Base-by-base conservation (phyloP, 148 eudicot species). In the Nepenthes mirabilis region DNA sequence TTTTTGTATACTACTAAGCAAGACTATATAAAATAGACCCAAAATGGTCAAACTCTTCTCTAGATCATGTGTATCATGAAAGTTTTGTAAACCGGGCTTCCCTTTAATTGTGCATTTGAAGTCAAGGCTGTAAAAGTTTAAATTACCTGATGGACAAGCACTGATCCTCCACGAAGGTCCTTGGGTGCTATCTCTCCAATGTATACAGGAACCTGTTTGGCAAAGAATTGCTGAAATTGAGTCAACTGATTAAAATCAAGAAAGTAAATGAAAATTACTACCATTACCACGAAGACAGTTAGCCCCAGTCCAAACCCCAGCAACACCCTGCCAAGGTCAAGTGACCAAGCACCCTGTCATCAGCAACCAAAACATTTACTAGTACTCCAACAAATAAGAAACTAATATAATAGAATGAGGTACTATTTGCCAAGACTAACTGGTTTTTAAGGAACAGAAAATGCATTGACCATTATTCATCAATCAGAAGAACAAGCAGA, bases 291-390 rank as follows among this genome's bases (percentile, higher is more conserved):
- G 52, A 68, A 82, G 56, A 60, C 55, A 35, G 48, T 68, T 43
- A 80, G 65, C 34, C 77, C 81, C 52, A 49, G 34, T 59, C 83
- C 83, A 57, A 70, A 58, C 60, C 89, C 89, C 43, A 78, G 56
- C n/a, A 74, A 72, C 34, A 78, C 57, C 68, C 89, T 78, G 37
- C 89, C 89, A 33, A 79, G 33, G 69, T 83, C 74, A 36, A 83
- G 85, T 13, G 67, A 67, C 81, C 77, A 78, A 65, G 76, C 63
- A 76, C 48, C 75, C 85, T 83, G 58, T 60, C 57, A 60, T 32
- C 5, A 62, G 54, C 9, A 55, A 43, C 34, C 23, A 52, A 36
- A 37, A 45, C 1, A 14, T 52, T 52, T 50, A 37, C 58, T 37
- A 62, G 11, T 8, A 37, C 8, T 23, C 53, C 56, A 1, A 52